Conservation (phyloP, 1,284 basidiomycete genomes). For the Coniophora puteana region DNA sequence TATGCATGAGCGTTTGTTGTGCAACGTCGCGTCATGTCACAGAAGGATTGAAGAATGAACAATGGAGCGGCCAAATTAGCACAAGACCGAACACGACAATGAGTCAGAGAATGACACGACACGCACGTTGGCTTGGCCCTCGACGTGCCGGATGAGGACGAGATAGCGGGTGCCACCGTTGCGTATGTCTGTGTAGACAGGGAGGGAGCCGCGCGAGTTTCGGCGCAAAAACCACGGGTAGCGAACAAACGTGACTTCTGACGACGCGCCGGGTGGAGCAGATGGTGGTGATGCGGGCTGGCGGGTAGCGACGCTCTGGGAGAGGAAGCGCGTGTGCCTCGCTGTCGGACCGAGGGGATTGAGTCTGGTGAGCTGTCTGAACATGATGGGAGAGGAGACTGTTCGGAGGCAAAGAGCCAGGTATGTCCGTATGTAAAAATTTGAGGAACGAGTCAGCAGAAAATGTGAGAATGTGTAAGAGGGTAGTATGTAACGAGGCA, state of each 20-base stretch:
- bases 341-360: background rate
- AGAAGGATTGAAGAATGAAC: background rate
- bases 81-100: conserved; percentile 3
- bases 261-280: conserved; percentile 2
- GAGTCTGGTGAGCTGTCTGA: background rate
- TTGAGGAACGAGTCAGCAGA: too few relatives aligned
- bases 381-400: too few relatives aligned
- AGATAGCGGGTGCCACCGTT: conserved; percentile 56
- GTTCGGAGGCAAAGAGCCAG: too few relatives aligned
- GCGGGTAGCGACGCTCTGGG: conserved; percentile 2
- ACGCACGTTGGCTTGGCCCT: conserved; percentile 41
- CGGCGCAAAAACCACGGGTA: conserved; percentile 58
- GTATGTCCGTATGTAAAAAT: too few relatives aligned
- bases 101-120: background rate
- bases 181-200: conserved; percentile 70
- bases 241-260: conserved; percentile 8
- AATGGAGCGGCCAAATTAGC: background rate
- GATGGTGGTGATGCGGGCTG: conserved; percentile 4
- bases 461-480: too few relatives aligned
- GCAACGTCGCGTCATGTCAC: too few relatives aligned
- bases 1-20: too few relatives aligned
- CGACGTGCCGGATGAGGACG: conserved; percentile 43
- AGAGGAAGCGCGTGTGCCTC: conserved; percentile 3
- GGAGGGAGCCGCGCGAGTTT: conserved; percentile 60
- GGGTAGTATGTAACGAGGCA: too few relatives aligned